phyloP scores from a whole-genome alignment of 768 basidiomycete species.

The Tylopilus sp. region DNA sequence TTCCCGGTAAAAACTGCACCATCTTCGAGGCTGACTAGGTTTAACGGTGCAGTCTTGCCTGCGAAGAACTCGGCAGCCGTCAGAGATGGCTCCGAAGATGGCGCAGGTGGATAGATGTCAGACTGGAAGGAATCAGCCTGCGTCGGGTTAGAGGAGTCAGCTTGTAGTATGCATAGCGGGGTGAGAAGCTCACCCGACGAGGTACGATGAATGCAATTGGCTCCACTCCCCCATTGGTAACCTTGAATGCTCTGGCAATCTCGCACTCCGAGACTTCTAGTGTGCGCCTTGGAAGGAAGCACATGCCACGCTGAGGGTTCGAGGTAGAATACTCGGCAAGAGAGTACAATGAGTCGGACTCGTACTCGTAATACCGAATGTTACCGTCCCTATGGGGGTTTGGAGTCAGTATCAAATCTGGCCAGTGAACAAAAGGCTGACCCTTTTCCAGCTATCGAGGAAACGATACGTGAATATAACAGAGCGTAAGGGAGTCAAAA shows the following conservation, averaged over 20 bases:
- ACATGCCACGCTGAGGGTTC: slow-evolving; percentile 95
- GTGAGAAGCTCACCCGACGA: slow-evolving; percentile 61
- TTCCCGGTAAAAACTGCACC: slow-evolving; percentile 44
- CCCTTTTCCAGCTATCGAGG: slow-evolving; percentile 77
- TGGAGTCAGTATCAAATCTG: slow-evolving; percentile 1
- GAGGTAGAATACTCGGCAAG: slow-evolving; percentile 84
- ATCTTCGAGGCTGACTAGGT: slow-evolving; percentile 76
- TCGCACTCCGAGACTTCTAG: slow-evolving; percentile 90
- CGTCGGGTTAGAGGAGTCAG: background rate
- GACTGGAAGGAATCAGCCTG: slow-evolving; percentile 95
- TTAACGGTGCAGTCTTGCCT: slow-evolving; percentile 76
- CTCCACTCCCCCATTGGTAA: slow-evolving; percentile 69
- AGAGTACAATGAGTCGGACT: slow-evolving; percentile 73
- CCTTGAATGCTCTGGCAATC: slow-evolving; percentile 92
- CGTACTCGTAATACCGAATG: slow-evolving; percentile 96
- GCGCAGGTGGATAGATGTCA: slow-evolving; percentile 94
- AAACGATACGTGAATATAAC: slow-evolving; percentile 1
- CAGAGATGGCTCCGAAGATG: slow-evolving; percentile 75
- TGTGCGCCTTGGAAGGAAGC: slow-evolving; percentile 90
- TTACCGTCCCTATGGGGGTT: slow-evolving; percentile 75
- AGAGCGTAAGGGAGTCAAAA: background rate
- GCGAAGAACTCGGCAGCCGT: slow-evolving; percentile 83
- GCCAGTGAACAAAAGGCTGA: slow-evolving; percentile 29
- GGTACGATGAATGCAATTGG: slow-evolving; percentile 96
- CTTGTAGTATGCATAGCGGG: background rate